Percentiles rank a stretch among this genome's conserved stretches.
phyloP scores from a whole-genome alignment of 179 eudicot genomes.

The Amaranthus tricolor region DNA sequence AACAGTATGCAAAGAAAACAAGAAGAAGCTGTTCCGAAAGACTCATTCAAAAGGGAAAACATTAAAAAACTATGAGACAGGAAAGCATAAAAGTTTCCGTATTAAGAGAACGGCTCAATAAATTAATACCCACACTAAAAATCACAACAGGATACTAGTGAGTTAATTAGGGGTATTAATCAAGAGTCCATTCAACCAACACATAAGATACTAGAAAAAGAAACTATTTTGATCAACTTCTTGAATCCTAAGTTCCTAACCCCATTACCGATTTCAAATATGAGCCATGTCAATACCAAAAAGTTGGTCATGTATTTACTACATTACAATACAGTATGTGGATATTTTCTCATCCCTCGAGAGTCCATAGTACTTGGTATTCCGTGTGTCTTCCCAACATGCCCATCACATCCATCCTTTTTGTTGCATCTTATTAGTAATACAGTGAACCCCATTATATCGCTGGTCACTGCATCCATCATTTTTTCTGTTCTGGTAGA shows the following conservation, averaged over 20 bases:
- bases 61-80: no score
- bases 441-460: neutral
- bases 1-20: constrained; percentile 2
- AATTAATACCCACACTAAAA: neutral
- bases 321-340: neutral
- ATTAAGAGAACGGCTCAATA: neutral
- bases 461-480: neutral
- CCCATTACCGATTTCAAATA: neutral
- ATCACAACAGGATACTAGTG: neutral
- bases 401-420: neutral
- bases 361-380: neutral
- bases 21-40: neutral
- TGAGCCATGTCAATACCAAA: neutral
- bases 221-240: neutral
- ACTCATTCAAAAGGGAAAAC: no score
- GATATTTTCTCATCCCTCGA: neutral
- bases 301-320: neutral
- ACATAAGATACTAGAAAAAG: neutral
- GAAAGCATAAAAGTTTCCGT: neutral
- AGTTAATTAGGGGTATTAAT: neutral
- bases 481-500: neutral
- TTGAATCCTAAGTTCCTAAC: neutral
- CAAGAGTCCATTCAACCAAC: neutral
- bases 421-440: neutral
- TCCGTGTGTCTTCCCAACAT: neutral